Percentiles rank a stretch among this genome's conserved stretches.
These are phyloP conservation scores for Aspergillus oerlinghausenensis DNA, from an alignment of 2,329 filamentous ascomycete species.

Conservation along the genomic window DNA sequence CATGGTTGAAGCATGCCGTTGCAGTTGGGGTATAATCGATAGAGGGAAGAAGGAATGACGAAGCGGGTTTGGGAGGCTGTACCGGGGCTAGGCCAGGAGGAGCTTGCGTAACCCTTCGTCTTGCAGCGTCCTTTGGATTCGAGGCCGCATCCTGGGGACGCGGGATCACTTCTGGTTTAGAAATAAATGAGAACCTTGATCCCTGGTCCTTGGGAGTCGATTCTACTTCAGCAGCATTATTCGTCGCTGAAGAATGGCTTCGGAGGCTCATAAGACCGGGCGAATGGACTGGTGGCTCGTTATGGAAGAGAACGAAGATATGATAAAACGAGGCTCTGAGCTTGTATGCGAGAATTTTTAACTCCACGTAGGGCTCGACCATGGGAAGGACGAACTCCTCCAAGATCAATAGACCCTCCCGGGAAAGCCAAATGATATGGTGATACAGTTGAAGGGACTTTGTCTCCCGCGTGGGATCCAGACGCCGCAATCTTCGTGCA, in stretches of 20 bases:
- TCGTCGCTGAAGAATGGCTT: conserved; percentile 22
- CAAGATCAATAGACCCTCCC: conserved; percentile 83
- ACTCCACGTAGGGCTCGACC: conserved; percentile 71
- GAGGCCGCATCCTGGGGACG: conserved; percentile 3
- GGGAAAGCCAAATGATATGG: conserved; percentile 92
- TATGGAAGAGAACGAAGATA: conserved; percentile 94
- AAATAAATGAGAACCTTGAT: conserved; percentile 16
- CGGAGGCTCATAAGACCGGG: conserved; percentile 47
- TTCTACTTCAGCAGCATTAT: conserved; percentile 24
- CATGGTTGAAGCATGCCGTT: conserved; percentile 73
- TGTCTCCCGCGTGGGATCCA: conserved; percentile 74
- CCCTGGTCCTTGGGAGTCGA: conserved; percentile 15
- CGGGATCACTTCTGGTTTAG: conserved; percentile 12
- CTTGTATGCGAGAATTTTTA: conserved; percentile 87
- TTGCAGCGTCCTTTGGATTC: not conserved
- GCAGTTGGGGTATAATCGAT: conserved; percentile 80
- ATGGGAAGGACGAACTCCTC: conserved; percentile 82
- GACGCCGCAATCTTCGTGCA: conserved; percentile 74
- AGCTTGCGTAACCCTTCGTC: conserved; percentile 11
- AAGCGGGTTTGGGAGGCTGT: conserved; percentile 38
- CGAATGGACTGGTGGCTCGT: conserved; percentile 70
- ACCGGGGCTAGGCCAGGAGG: conserved; percentile 36
- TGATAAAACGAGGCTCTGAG: conserved; percentile 92
- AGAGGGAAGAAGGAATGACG: conserved; percentile 74
- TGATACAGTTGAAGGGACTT: conserved; percentile 78